A percentile compares a stretch with the other conserved stretches of the same genome.
Evolutionary conservation across 176 grass and related monocot species (phyloP).

Genomic region (Oryza australiensis): DNA sequence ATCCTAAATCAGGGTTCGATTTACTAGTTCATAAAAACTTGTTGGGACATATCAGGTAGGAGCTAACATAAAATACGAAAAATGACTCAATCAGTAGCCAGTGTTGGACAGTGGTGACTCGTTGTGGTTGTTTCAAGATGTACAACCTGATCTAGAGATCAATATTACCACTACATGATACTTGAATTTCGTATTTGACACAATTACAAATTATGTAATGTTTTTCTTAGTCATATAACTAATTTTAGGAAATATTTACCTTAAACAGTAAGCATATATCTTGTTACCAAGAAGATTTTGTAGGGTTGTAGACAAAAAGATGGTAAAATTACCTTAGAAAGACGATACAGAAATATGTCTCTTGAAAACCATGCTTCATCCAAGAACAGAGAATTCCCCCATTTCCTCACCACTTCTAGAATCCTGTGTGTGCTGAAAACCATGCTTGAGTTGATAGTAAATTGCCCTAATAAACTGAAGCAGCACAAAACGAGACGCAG

Average conservation of each 20-base stretch:
- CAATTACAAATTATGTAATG: neutral
- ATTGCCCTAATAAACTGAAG: constrained; percentile 82
- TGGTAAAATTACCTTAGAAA: constrained; percentile 81
- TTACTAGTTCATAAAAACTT: neutral
- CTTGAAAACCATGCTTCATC: constrained; percentile 90
- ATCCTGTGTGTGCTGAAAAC: constrained; percentile 60
- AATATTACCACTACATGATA: neutral
- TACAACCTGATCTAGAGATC: neutral
- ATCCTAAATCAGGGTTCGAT: neutral
- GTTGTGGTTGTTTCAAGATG: neutral
- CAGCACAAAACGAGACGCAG: constrained; percentile 7
- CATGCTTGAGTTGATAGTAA: constrained; percentile 77
- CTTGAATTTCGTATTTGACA: neutral
- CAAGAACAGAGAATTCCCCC: constrained; percentile 54
- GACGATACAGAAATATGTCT: constrained; percentile 72
- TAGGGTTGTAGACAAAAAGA: constrained; percentile 8
- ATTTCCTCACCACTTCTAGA: constrained; percentile 30
- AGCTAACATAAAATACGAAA: neutral
- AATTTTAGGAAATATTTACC: neutral
- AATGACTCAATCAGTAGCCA: too few species aligned
- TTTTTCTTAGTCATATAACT: neutral
- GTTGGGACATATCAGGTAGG: neutral
- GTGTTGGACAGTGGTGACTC: neutral
- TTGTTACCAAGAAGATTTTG: neutral
- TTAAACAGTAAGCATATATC: neutral